Base-by-base conservation (phyloP, 805 yeast genomes). In the Wickerhamomyces hampshirensis region DNA sequence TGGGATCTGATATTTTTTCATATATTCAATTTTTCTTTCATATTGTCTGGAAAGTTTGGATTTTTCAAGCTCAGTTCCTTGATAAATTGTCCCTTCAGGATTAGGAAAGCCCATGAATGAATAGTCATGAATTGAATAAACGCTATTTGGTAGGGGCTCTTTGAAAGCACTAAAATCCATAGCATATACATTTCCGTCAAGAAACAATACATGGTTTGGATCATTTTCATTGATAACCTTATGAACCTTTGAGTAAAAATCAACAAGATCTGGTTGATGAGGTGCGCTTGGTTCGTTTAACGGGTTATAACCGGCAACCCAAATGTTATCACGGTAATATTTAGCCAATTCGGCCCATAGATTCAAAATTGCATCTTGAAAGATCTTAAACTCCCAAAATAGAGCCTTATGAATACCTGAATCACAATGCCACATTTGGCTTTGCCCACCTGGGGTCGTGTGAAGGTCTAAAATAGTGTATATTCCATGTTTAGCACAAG, bases 291-390 rank as follows among this genome's bases (percentile, higher is more conserved):
- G 77, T 50, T 72, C 77, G 50, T 72, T 72, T 51, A 72, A 55
- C 14, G 75, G 69, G 31, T 72, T 72, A 53, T 69, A 72, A n/a
- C 77, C 77, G 5, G 77, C 77, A 37, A 72, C 63, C 70, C 70
- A 69, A 13, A 55, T 48, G 48, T 72, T 71, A 37, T 62, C 68
- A 42, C 58, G 62, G 50, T 72, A 72, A 50, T 69, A 63, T 30
- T 55, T 52, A 6, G 77, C 77, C 26, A 72, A 48, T 34, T 60
- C 58, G 5, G 39, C 48, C 77, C 77, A 72, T 32, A 72, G 57
- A 46, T 69, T 59, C 31, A 68, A 57, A 16, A 68, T 57, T 8
- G 63, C 59, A 42, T 71, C 75, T 52, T 70, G 76, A 53, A 70
- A 67, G 18, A 63, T 57, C 45, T 63, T 66, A 56, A 68, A 71